Evolutionary conservation across 2,329 filamentous ascomycete genomes (phyloP).

Genomic region (Beauveria sp.): DNA sequence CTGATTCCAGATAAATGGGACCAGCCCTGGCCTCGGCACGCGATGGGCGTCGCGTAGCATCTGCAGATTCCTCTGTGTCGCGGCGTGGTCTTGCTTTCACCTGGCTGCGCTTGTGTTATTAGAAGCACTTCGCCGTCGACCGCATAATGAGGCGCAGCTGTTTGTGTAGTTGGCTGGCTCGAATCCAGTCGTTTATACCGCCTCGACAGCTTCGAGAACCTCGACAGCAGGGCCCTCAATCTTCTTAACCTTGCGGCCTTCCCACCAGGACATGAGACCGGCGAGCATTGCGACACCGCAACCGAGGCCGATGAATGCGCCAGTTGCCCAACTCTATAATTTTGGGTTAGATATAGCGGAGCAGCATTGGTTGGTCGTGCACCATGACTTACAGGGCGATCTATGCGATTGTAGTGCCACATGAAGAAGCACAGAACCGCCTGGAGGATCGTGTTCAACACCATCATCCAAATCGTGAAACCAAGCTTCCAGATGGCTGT

Average conservation of each 20-base stretch:
- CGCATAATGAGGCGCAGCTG: no score
- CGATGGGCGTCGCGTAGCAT: no score
- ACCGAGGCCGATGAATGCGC: conserved; percentile 19
- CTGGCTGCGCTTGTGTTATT: no score
- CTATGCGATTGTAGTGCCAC: conserved; percentile 20
- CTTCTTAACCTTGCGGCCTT: conserved; percentile 20
- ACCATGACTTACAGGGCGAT: conserved; percentile 17
- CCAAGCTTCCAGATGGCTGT: conserved; percentile 19
- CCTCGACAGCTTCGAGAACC: conserved; percentile 8
- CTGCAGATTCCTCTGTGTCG: no score
- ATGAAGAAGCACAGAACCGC: conserved; percentile 19
- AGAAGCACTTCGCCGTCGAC: no score
- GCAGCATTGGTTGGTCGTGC: background rate
- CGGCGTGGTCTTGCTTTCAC: no score
- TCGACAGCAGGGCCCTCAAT: conserved; percentile 19
- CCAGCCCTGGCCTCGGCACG: no score
- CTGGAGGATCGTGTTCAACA: conserved; percentile 18
- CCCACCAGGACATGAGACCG: conserved; percentile 21
- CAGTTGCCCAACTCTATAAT: conserved; percentile 16
- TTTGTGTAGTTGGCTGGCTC: background rate
- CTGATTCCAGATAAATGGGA: no score
- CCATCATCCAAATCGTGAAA: conserved; percentile 21
- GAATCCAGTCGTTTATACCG: background rate
- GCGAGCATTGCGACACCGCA: conserved; percentile 20
- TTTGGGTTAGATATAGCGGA: background rate